phyloP scores from a whole-genome alignment of 345 rosid species.

The Eutrema heterophyllum region DNA sequence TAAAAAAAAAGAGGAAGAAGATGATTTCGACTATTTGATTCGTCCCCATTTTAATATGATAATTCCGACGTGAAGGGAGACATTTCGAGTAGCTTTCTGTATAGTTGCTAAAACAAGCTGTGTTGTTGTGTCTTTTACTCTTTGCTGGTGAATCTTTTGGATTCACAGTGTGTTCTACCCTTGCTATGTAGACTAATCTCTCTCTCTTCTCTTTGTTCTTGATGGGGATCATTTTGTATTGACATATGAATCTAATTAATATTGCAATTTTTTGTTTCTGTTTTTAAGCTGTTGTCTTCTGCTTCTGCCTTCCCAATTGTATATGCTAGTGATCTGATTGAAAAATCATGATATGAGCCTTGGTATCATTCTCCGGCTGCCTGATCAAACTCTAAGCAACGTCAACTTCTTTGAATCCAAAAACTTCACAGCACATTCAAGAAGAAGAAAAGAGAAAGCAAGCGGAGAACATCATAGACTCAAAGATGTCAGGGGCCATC shows the following conservation, averaged over 20 bases:
- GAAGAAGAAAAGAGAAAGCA: not conserved
- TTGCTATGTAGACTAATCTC: slow-evolving; percentile 21
- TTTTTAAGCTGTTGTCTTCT: not conserved
- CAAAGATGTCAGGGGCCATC: not conserved
- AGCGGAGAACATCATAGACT: not conserved
- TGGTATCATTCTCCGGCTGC: not conserved
- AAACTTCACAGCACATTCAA: not conserved
- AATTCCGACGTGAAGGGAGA: slow-evolving; percentile 4
- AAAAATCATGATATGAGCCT: not conserved
- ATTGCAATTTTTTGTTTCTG: not conserved
- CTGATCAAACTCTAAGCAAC: not conserved
- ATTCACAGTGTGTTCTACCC: slow-evolving; percentile 14
- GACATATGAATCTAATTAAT: slow-evolving; percentile 16
- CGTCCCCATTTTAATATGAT: slow-evolving; percentile 24
- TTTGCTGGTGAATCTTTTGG: slow-evolving; percentile 1
- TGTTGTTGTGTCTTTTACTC: slow-evolving; percentile 29
- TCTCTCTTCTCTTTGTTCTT: slow-evolving; percentile 4
- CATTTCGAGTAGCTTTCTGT: slow-evolving; percentile 22
- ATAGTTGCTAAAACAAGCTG: slow-evolving; percentile 24
- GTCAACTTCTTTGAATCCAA: not conserved
- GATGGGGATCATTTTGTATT: slow-evolving; percentile 6
- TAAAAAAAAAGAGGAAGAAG: slow-evolving; percentile 2
- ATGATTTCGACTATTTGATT: slow-evolving; percentile 15
- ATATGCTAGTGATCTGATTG: not conserved
- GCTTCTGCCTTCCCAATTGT: not conserved